These are phyloP conservation scores for Leccinum boreale DNA, from an alignment of 768 basidiomycete species.

Conservation along the genomic window DNA sequence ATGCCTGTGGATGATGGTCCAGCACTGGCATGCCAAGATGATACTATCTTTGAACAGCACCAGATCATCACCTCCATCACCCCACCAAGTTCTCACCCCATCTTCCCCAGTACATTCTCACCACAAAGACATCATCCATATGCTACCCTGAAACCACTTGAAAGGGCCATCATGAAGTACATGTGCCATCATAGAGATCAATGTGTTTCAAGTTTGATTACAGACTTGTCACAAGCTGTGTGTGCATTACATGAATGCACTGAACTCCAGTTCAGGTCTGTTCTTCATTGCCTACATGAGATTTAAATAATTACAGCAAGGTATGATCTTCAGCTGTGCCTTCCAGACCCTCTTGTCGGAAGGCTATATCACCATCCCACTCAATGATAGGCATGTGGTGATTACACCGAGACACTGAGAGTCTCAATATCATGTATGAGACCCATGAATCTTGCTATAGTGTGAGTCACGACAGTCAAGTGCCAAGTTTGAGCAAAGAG, in stretches of 20 bases:
- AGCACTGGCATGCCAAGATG: not conserved
- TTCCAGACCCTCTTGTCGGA: slow-evolving; percentile 23
- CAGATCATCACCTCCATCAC: not conserved
- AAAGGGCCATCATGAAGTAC: slow-evolving; percentile 18
- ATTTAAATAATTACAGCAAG: not conserved
- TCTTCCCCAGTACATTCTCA: slow-evolving; percentile 16
- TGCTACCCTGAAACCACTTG: slow-evolving; percentile 15
- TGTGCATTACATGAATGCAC: slow-evolving; percentile 14
- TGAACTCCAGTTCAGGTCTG: slow-evolving; percentile 21
- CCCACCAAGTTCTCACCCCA: not conserved
- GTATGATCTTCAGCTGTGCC: slow-evolving; percentile 10
- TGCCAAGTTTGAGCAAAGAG: not conserved
- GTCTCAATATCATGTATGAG: not conserved
- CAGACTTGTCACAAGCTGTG: slow-evolving; percentile 15
- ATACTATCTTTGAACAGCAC: not conserved
- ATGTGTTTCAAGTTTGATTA: not conserved
- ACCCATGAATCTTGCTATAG: not conserved
- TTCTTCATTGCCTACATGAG: not conserved
- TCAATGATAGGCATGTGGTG: slow-evolving; percentile 28
- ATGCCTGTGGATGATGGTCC: not conserved
- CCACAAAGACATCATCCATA: slow-evolving; percentile 21
- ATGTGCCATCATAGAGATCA: slow-evolving; percentile 4
- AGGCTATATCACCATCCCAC: slow-evolving; percentile 30
- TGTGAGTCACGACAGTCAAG: not conserved
- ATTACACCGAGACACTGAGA: slow-evolving; percentile 26